These are phyloP conservation scores for Cymbopogon flexuosus DNA, from an alignment of 202 grass and related monocot genomes.

Conservation along the genomic window DNA sequence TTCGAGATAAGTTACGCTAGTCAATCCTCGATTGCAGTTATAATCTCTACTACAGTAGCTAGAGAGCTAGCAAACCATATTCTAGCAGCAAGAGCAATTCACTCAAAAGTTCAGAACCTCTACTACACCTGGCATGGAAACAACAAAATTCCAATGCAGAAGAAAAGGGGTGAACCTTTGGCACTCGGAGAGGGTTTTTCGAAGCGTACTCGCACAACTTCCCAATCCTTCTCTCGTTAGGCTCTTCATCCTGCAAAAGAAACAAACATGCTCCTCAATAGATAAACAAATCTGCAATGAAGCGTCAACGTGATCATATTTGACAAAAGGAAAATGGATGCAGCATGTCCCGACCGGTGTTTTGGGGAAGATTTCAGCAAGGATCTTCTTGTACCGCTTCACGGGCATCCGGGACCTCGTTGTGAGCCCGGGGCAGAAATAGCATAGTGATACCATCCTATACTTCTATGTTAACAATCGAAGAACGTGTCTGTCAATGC, in stretches of 20 bases:
- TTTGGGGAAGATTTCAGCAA: conserved; percentile 87
- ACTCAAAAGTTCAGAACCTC: background rate
- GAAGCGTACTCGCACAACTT: conserved; percentile 93
- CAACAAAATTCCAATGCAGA: background rate
- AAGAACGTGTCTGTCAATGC: background rate
- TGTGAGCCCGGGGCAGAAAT: conserved; percentile 70
- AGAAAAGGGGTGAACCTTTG: conserved; percentile 49
- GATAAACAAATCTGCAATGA: background rate
- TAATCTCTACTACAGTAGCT: background rate
- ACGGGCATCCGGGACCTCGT: conserved; percentile 82
- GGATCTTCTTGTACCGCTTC: conserved; percentile 94
- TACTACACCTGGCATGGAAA: background rate
- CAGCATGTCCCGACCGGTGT: conserved; percentile 46
- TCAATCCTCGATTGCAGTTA: background rate
- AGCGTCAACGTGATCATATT: background rate
- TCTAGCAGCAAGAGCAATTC: background rate
- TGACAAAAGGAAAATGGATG: background rate
- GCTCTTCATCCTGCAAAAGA: conserved; percentile 65
- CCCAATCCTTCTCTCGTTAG: conserved; percentile 82
- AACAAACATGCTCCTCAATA: background rate
- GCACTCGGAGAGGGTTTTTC: conserved; percentile 82
- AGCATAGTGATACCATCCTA: conserved; percentile 73
- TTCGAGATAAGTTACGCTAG: background rate
- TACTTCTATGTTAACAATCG: conserved; percentile 29
- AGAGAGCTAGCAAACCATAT: background rate